A percentile compares a stretch with the other conserved stretches of the same genome.
These are phyloP conservation scores for Phaseolus lunatus DNA, from an alignment of 306 rosid genomes.

Conservation along the genomic window DNA sequence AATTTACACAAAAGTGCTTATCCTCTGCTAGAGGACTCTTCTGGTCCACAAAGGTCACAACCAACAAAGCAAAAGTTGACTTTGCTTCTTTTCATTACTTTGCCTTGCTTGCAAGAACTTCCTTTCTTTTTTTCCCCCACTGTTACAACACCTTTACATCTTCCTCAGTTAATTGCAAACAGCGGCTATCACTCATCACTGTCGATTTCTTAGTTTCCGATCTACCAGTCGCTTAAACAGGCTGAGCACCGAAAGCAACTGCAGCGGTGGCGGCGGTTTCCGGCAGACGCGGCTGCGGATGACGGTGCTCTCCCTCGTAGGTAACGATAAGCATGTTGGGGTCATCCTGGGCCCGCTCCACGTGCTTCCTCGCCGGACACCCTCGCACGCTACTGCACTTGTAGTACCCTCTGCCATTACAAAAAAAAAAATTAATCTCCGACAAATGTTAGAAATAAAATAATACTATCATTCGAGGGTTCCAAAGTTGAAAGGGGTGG, in stretches of 20 bases:
- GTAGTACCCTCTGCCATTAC: conserved; percentile 68
- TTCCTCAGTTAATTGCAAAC: neutral
- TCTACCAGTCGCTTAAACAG: neutral
- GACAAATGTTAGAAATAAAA: neutral
- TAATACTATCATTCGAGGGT: neutral
- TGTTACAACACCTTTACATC: neutral
- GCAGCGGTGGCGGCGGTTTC: neutral
- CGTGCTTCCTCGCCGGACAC: conserved; percentile 90
- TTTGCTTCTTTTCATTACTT: conserved; percentile 4
- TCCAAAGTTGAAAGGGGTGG: neutral
- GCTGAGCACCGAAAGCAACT: neutral
- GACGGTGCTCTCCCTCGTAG: conserved; percentile 51
- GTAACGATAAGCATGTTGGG: conserved; percentile 49
- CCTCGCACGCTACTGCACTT: conserved; percentile 80
- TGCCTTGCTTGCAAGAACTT: conserved; percentile 24
- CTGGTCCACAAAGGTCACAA: conserved; percentile 46
- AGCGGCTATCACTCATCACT: neutral
- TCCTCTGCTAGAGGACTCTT: conserved; percentile 45
- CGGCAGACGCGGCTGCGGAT: conserved; percentile 9
- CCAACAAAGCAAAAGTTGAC: conserved; percentile 46
- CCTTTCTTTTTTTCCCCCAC: neutral
- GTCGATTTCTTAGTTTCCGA: neutral
- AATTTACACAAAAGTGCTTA: conserved; percentile 50
- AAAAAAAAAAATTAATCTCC: neutral
- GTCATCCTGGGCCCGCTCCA: conserved; percentile 69